Percentiles rank a stretch among this genome's conserved stretches.
Evolutionary conservation across 495 filamentous ascomycete species (phyloP).

Genomic region (Penicillium parvum): DNA sequence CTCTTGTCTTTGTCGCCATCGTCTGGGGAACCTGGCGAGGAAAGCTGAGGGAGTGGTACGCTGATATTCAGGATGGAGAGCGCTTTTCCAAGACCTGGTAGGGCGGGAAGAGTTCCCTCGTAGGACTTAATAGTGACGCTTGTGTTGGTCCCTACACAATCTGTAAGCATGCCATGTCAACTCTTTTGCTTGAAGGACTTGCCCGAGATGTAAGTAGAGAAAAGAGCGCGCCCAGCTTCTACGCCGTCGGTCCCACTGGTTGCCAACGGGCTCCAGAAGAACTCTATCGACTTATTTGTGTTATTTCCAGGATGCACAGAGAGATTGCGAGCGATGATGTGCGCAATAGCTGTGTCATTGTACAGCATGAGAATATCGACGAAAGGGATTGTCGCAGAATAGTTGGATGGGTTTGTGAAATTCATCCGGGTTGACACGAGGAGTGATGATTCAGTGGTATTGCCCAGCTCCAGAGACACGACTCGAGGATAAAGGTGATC

Average conservation of each 20-base stretch:
- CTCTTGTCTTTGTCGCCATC: slow-evolving; percentile 42
- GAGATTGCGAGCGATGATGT: slow-evolving; percentile 59
- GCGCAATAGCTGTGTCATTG: slow-evolving; percentile 71
- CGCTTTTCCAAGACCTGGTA: slow-evolving; percentile 67
- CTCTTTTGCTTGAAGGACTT: slow-evolving; percentile 6
- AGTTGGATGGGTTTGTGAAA: slow-evolving; percentile 84
- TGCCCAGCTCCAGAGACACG: slow-evolving; percentile 58
- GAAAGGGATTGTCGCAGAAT: slow-evolving; percentile 75
- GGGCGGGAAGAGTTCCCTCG: slow-evolving; percentile 62
- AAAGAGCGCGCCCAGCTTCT: slow-evolving; percentile 60
- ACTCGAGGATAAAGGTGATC: slow-evolving; percentile 56
- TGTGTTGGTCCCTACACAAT: slow-evolving; percentile 62
- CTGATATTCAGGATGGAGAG: slow-evolving; percentile 64
- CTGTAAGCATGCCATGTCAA: background rate
- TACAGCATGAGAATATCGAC: slow-evolving; percentile 67
- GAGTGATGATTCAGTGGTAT: slow-evolving; percentile 65
- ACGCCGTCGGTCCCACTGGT: slow-evolving; percentile 56
- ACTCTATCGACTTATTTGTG: slow-evolving; percentile 60
- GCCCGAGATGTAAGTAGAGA: slow-evolving; percentile 88
- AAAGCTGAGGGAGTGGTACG: slow-evolving; percentile 63
- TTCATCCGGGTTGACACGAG: slow-evolving; percentile 66
- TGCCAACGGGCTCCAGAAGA: slow-evolving; percentile 66
- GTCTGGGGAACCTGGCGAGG: slow-evolving; percentile 44
- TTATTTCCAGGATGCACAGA: slow-evolving; percentile 65
- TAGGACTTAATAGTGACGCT: slow-evolving; percentile 69